phyloP scores from a whole-genome alignment of 192 early-diverging fungal genomes.

The Mortierella hygrophila region DNA sequence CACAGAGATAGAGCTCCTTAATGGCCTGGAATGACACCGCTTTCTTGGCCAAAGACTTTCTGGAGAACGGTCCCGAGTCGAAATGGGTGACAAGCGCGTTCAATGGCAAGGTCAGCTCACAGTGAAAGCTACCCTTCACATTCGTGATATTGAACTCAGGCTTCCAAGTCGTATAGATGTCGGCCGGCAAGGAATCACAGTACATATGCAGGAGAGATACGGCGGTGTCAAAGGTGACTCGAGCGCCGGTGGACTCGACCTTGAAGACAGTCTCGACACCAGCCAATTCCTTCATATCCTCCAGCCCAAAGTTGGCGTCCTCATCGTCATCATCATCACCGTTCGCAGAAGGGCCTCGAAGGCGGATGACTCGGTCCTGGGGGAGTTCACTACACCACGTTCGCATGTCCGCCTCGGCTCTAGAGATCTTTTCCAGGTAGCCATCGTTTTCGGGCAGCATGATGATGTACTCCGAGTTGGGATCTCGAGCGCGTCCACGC shows the following conservation, averaged over 20 bases:
- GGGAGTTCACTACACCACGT: constrained; percentile 69
- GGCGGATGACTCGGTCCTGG: constrained; percentile 49
- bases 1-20: constrained; percentile 73
- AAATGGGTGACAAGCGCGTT: constrained; percentile 69
- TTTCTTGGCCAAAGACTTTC: constrained; percentile 73
- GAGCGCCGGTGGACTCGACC: constrained; percentile 75
- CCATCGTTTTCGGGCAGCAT: constrained; percentile 52
- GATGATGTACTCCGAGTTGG: constrained; percentile 80
- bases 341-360: neutral
- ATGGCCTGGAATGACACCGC: constrained; percentile 75
- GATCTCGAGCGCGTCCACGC: constrained; percentile 84
- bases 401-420: constrained; percentile 70
- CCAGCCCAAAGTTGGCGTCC: constrained; percentile 9
- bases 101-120: constrained; percentile 66
- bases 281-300: constrained; percentile 23
- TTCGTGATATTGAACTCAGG: constrained; percentile 64
- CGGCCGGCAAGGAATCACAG: constrained; percentile 76
- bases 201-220: constrained; percentile 76
- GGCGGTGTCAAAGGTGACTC: constrained; percentile 74
- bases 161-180: constrained; percentile 61
- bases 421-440: constrained; percentile 58
- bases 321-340: constrained; percentile 9
- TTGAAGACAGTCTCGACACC: constrained; percentile 59
- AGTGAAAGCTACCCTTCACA: constrained; percentile 37
- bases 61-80: constrained; percentile 60